These are phyloP conservation scores for Ganoderma leucocontextum DNA, from an alignment of 1,284 basidiomycete genomes.

Conservation along the genomic window DNA sequence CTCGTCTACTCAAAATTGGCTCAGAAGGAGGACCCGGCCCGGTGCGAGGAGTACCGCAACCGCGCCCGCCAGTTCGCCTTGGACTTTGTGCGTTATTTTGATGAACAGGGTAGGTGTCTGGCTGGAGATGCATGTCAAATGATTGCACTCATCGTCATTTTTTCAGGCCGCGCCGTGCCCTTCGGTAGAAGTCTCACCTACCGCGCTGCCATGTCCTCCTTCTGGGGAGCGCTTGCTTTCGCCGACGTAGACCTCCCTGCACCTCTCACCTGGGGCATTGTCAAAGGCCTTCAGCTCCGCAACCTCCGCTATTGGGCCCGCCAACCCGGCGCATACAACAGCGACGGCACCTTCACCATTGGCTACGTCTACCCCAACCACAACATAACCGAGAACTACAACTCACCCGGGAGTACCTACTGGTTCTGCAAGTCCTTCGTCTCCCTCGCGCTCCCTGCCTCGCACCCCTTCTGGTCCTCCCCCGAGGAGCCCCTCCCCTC, in stretches of 20 bases:
- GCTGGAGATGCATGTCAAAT: neutral
- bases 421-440: conserved; percentile 86
- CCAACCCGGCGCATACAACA: conserved; percentile 65
- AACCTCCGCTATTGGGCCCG: conserved; percentile 78
- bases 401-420: conserved; percentile 83
- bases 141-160: neutral
- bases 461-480: conserved; percentile 77
- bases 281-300: conserved; percentile 78
- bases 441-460: conserved; percentile 66
- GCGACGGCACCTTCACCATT: conserved; percentile 78
- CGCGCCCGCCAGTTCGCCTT: conserved; percentile 69
- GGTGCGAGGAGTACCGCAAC: conserved; percentile 70
- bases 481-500: conserved; percentile 69
- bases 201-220: conserved; percentile 81
- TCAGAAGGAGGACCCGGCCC: conserved; percentile 66
- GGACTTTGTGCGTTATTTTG: conserved; percentile 81
- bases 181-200: conserved; percentile 83
- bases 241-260: conserved; percentile 73
- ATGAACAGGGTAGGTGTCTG: conserved; percentile 61
- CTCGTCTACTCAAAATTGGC: conserved; percentile 76
- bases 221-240: conserved; percentile 79
- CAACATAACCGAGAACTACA: conserved; percentile 83
- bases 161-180: conserved; percentile 72
- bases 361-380: conserved; percentile 79
- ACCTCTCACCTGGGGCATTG: conserved; percentile 76